Evolutionary conservation across 345 rosid species (phyloP).

Genomic region (Microcos paniculata): DNA sequence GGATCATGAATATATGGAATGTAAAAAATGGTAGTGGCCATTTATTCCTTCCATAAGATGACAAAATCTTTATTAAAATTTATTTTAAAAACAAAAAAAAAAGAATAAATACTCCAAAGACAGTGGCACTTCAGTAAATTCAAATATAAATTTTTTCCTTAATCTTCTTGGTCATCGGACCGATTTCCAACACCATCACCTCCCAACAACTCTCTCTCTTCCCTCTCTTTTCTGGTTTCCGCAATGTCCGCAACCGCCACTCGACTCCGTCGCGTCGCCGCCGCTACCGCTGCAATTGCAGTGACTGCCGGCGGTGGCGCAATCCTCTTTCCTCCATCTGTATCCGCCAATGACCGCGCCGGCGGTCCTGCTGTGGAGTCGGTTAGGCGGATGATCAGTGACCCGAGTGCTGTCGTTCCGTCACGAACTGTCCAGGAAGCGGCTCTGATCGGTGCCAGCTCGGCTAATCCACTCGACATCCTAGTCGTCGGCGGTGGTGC

Average conservation of each 20-base stretch:
- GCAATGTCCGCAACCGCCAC: conserved; percentile 52
- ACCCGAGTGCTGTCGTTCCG: conserved; percentile 57
- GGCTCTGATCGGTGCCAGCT: conserved; percentile 47
- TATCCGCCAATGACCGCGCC: conserved; percentile 56
- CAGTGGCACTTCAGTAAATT: conserved; percentile 16
- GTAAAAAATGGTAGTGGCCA: no score
- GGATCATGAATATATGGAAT: no score
- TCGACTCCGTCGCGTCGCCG: conserved; percentile 63
- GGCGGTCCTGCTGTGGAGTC: conserved; percentile 41
- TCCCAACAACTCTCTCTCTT: conserved; percentile 19
- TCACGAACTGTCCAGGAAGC: conserved; percentile 73
- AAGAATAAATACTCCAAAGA: no score
- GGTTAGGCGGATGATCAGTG: conserved; percentile 46
- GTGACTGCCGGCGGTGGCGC: conserved; percentile 45
- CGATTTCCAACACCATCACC: conserved; percentile 28
- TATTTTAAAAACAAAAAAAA: not conserved
- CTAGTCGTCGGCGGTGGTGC: conserved; percentile 97
- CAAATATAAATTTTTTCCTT: no score
- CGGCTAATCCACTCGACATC: conserved; percentile 70
- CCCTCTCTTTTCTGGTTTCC: not conserved
- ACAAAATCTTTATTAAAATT: no score
- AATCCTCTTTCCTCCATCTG: conserved; percentile 32
- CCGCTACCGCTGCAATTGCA: conserved; percentile 35
- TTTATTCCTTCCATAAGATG: no score
- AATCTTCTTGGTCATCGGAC: not conserved